A percentile compares a stretch with the other conserved stretches of the same genome.
phyloP scores from a whole-genome alignment of 1,284 basidiomycete genomes.

The Cystobasidium sp. region DNA sequence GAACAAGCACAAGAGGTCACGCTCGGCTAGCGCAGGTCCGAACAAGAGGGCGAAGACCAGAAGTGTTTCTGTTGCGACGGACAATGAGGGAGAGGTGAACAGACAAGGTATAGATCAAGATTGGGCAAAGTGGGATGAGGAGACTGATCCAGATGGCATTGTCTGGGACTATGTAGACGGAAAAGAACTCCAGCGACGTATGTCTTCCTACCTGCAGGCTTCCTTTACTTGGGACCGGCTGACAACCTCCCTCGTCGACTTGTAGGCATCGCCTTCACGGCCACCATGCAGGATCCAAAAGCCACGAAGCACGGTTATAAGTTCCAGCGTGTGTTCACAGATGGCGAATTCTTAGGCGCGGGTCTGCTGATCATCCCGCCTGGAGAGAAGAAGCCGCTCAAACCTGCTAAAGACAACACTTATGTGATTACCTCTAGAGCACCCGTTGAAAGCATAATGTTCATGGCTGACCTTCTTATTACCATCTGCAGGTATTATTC shows the following conservation, averaged over 20 bases:
- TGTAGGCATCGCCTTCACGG: conserved; percentile 74
- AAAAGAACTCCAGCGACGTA: conserved; percentile 71
- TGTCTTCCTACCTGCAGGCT: conserved; percentile 54
- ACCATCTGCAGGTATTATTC: conserved; percentile 73
- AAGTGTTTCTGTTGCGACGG: conserved; percentile 48
- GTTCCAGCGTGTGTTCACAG: conserved; percentile 95
- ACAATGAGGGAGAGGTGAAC: conserved; percentile 45
- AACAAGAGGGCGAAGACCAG: conserved; percentile 39
- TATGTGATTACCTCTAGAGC: conserved; percentile 70
- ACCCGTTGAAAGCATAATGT: background rate
- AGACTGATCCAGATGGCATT: conserved; percentile 70
- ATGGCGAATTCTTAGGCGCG: conserved; percentile 85
- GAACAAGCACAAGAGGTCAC: conserved; percentile 18
- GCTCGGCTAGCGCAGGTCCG: conserved; percentile 20
- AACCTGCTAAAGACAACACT: conserved; percentile 89
- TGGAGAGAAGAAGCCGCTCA: conserved; percentile 77
- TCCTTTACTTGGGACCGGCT: background rate
- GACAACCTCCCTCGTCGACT: background rate
- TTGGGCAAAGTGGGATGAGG: conserved; percentile 74
- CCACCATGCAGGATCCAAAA: conserved; percentile 56
- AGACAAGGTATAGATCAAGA: conserved; percentile 61
- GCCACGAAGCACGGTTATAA: conserved; percentile 66
- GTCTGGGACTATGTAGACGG: conserved; percentile 72
- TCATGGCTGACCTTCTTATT: conserved; percentile 7
- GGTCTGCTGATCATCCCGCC: conserved; percentile 83